A percentile compares a stretch with the other conserved stretches of the same genome.
These are phyloP conservation scores for Pelargonium citronellum DNA, from an alignment of 441 rosid genomes.

Conservation along the genomic window DNA sequence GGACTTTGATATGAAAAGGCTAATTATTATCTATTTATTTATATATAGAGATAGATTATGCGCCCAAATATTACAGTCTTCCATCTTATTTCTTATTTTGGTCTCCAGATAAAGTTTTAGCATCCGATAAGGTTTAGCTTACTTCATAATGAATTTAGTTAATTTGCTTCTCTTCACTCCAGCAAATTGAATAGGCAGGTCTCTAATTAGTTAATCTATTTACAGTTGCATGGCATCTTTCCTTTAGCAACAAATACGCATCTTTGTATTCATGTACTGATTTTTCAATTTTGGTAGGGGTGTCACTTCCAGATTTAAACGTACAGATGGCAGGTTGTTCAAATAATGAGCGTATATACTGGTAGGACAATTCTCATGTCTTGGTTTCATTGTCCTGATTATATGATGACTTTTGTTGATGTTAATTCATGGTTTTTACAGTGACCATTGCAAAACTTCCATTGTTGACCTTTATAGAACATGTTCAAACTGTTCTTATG, in stretches of 20 bases:
- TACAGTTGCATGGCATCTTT: not conserved
- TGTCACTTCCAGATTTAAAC: slow-evolving; percentile 25
- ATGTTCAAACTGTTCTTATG: slow-evolving; percentile 57
- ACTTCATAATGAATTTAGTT: too few species aligned
- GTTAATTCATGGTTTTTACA: slow-evolving; percentile 28
- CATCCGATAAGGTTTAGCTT: not conserved
- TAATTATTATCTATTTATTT: not conserved
- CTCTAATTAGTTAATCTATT: not conserved
- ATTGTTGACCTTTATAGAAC: slow-evolving; percentile 70
- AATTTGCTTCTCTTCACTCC: not conserved
- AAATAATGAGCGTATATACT: slow-evolving; percentile 39
- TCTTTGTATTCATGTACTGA: slow-evolving; percentile 3
- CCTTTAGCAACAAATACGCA: not conserved
- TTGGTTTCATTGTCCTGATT: not conserved
- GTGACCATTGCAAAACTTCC: slow-evolving; percentile 65
- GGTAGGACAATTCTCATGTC: slow-evolving; percentile 36
- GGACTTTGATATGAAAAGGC: slow-evolving; percentile 5
- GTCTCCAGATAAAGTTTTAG: not conserved
- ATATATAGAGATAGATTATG: not conserved
- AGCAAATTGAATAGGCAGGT: not conserved
- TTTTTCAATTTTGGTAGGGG: slow-evolving; percentile 33
- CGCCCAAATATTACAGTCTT: not conserved
- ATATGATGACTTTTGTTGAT: not conserved
- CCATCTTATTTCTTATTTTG: not conserved
- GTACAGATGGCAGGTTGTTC: slow-evolving; percentile 30